phyloP scores from a whole-genome alignment of 176 grass and related monocot species.

The Saccharum officinarum region DNA sequence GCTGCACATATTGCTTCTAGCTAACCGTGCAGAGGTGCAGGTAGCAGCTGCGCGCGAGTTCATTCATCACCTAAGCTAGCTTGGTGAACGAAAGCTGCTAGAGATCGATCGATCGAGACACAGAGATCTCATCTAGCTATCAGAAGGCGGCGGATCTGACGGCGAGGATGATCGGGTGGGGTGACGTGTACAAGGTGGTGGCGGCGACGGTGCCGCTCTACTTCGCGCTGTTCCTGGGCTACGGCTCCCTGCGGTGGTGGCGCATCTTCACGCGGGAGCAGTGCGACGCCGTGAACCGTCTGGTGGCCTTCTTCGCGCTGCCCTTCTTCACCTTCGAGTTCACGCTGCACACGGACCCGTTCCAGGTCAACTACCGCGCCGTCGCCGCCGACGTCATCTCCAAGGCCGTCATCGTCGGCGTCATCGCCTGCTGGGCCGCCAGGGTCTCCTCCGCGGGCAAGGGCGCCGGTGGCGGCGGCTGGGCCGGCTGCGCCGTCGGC shows the following conservation, averaged over 20 bases:
- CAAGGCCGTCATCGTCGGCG: constrained; percentile 57
- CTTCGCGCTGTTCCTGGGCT: constrained; percentile 78
- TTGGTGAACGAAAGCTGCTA: not conserved
- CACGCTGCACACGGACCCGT: constrained; percentile 92
- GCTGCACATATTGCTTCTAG: too few species aligned
- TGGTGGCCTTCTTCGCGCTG: constrained; percentile 81
- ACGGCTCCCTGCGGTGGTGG: constrained; percentile 93
- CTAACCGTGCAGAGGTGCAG: too few species aligned
- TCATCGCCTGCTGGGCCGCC: constrained; percentile 37
- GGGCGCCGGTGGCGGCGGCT: not conserved
- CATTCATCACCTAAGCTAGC: not conserved
- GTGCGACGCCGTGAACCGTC: constrained; percentile 92
- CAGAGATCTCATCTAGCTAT: not conserved
- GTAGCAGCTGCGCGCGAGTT: too few species aligned
- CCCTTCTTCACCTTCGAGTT: constrained; percentile 97
- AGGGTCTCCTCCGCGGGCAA: not conserved
- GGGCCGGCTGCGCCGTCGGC: constrained; percentile 32
- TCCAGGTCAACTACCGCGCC: constrained; percentile 86
- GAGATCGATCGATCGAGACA: too few species aligned
- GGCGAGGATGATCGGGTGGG: constrained; percentile 78
- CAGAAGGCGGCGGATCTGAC: too few species aligned
- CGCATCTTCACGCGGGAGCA: constrained; percentile 81
- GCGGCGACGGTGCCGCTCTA: constrained; percentile 81
- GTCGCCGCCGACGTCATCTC: constrained; percentile 88
- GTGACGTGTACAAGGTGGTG: constrained; percentile 87